Percentiles rank a stretch among this genome's conserved stretches.
Conservation (phyloP, 169 alveolate genomes). For the Eimeria necatrix region DNA sequence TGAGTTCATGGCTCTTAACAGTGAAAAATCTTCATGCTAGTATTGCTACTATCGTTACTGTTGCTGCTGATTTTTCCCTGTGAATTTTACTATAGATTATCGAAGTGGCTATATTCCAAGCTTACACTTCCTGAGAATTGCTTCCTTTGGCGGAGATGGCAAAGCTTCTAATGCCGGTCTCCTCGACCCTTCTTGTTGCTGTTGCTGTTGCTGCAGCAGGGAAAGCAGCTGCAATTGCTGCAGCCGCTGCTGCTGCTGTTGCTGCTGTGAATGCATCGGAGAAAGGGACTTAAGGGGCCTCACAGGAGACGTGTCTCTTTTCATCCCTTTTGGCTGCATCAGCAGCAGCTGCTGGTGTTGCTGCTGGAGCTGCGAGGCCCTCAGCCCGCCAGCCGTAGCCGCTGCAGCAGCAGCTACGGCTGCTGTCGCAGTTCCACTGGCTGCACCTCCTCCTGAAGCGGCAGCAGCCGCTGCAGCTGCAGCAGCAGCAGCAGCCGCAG, state of each 20-base stretch:
- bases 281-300: slow-evolving; percentile 48
- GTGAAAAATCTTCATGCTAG: too few relatives aligned
- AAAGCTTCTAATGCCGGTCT: slow-evolving; percentile 59
- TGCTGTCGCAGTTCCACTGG: slow-evolving; percentile 33
- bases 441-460: slow-evolving; percentile 2
- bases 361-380: slow-evolving; percentile 52
- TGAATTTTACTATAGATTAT: too few relatives aligned
- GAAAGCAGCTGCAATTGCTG: slow-evolving; percentile 65
- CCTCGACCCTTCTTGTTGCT: slow-evolving; percentile 49
- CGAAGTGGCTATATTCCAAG: background rate
- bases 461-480: slow-evolving; percentile 68
- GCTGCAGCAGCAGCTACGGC: slow-evolving; percentile 15
- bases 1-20: too few relatives aligned
- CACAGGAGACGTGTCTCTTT: slow-evolving; percentile 50
- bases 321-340: slow-evolving; percentile 24
- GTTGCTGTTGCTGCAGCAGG: slow-evolving; percentile 69
- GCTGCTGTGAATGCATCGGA: slow-evolving; percentile 35
- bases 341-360: slow-evolving; percentile 49
- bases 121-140: slow-evolving; percentile 58
- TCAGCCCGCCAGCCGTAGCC: slow-evolving; percentile 27
- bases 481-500: slow-evolving; percentile 65
- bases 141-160: slow-evolving; percentile 61
- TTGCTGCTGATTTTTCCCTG: too few relatives aligned
- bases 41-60: too few relatives aligned
- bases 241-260: slow-evolving; percentile 54